Base-by-base conservation (phyloP, 306 rosid species). In the Cicer judaicum region DNA sequence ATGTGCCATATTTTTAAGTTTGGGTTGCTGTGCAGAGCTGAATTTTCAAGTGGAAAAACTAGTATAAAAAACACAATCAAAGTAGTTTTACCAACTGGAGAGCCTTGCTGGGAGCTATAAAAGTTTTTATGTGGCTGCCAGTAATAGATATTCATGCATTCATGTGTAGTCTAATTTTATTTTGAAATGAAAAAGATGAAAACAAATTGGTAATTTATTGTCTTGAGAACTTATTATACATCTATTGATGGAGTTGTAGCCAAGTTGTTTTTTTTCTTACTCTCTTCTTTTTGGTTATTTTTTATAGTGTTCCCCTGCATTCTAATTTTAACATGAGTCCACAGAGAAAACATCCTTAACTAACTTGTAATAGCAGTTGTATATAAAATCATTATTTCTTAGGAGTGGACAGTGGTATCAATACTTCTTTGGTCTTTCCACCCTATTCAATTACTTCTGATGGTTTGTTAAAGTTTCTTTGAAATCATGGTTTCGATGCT, bases 81-180 rank as follows among this genome's bases (percentile, higher is more conserved):
- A 48, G 44, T 42, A 76, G 57, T 29, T 70, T 59, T 36, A 21
- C 72, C 55, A 48, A 10, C 34, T 52, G 72, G 19, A 43, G 74
- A 59, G 73, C 80, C 73, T 57, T 74, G 79, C 67, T 7, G 78
- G 79, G 77, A 85, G 86, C 85, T 38, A 15, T 67, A 67, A 24
- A 40, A 75, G 70, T 80, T 66, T 62, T 39, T 60, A 34, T 61
- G 13, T 63, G 75, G 74, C 78, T 73, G 63, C 72, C 46, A 18
- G 59, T 61, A 50, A 38, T 44, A 18, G 77, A 41, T 71, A 69
- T 53, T 59, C 62, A 54, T 74, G 81, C 39, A 68, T 68, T 78
- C 71, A 55, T 73, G 55, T 68, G 68, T 21, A 42, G 64, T 74
- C 75, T 60, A 46, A 71, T 64, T 64, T 55, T 61, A 38, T 71